Conservation (phyloP, 2,329 filamentous ascomycete genomes). For the Aureobasidium sp. region DNA sequence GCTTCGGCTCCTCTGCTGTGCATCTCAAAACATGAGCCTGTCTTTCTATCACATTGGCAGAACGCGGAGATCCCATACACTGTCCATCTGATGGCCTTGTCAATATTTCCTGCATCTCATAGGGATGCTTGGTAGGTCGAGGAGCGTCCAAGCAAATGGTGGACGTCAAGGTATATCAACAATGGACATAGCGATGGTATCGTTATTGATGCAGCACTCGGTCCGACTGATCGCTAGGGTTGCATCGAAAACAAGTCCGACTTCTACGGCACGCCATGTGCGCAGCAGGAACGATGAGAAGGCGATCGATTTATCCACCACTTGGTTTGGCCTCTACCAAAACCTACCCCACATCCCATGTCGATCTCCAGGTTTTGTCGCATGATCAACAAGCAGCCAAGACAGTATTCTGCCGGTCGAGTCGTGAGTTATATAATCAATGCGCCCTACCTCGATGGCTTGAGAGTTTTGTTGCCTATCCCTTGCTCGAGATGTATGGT, state of each 20-base stretch:
- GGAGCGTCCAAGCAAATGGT: neutral
- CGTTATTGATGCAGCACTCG: neutral
- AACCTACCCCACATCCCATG: conserved; percentile 5
- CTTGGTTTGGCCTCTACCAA: neutral
- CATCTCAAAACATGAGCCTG: neutral
- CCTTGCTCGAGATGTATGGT: neutral
- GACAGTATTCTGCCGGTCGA: neutral
- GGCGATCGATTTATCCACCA: neutral
- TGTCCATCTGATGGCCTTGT: neutral
- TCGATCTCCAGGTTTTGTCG: neutral
- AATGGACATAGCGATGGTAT: too few species aligned
- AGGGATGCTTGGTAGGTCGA: too few species aligned
- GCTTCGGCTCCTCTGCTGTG: neutral
- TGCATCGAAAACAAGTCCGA: neutral
- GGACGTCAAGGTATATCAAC: neutral
- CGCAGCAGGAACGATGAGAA: neutral
- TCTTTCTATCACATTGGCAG: neutral
- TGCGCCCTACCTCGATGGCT: neutral
- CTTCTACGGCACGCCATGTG: neutral
- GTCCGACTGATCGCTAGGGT: neutral
- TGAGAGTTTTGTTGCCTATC: neutral
- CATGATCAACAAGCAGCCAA: neutral
- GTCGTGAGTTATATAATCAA: neutral
- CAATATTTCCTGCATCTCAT: too few species aligned
- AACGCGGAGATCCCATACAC: too few species aligned